These are phyloP conservation scores for Talaromyces piceae DNA, from an alignment of 2,329 filamentous ascomycete species.

Conservation along the genomic window DNA sequence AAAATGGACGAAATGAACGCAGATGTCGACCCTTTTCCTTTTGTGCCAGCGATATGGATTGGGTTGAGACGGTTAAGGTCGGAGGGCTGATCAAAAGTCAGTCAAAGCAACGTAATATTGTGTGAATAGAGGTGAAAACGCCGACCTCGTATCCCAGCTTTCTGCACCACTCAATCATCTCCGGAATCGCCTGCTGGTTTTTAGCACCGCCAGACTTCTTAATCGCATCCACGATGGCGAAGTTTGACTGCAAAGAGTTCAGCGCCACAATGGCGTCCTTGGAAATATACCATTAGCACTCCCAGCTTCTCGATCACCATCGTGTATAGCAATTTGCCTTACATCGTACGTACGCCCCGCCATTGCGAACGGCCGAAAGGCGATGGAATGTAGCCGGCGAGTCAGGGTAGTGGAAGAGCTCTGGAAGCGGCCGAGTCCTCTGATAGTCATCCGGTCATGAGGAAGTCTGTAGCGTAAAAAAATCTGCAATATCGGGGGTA, in stretches of 20 bases:
- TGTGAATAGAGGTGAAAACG: constrained; percentile 16
- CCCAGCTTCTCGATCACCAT: not conserved
- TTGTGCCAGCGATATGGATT: constrained; percentile 87
- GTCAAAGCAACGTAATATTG: not conserved
- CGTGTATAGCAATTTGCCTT: constrained; percentile 10
- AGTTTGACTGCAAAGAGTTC: constrained; percentile 72
- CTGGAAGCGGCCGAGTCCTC: constrained; percentile 15
- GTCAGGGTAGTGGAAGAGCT: constrained; percentile 13
- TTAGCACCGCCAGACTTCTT: constrained; percentile 64
- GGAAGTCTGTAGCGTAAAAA: not conserved
- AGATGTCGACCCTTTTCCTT: constrained; percentile 86
- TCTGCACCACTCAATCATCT: constrained; percentile 70
- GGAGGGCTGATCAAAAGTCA: constrained; percentile 43
- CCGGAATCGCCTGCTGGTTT: constrained; percentile 69
- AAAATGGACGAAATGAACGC: constrained; percentile 77
- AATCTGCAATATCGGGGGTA: not conserved
- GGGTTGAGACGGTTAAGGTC: constrained; percentile 54
- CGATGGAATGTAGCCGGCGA: constrained; percentile 21
- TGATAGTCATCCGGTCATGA: not conserved
- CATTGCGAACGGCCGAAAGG: constrained; percentile 26
- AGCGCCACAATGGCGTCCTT: constrained; percentile 66
- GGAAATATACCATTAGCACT: not conserved
- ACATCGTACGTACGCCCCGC: constrained; percentile 33
- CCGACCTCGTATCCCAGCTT: constrained; percentile 68
- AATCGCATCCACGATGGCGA: constrained; percentile 67